Conservation (phyloP, 2,329 filamentous ascomycete genomes). For the Fusarium falciforme region DNA sequence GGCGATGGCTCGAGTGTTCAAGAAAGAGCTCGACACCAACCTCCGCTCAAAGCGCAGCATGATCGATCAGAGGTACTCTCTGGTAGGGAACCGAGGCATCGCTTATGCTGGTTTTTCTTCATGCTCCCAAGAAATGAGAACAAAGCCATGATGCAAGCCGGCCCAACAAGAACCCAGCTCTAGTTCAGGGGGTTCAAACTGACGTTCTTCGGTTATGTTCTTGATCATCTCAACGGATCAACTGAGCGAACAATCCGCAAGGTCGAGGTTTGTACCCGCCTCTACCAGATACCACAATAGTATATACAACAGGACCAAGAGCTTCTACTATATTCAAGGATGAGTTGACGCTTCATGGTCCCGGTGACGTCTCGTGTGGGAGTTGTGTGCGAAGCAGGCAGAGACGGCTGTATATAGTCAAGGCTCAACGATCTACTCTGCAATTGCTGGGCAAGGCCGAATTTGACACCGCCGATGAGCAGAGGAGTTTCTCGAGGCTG, state of each 20-base stretch:
- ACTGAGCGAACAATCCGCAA: not conserved
- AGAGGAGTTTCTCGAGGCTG: not conserved
- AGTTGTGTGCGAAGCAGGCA: not conserved
- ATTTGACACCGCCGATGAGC: too few relatives aligned
- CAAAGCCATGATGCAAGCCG: not conserved
- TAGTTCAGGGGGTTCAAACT: not conserved
- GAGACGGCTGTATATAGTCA: not conserved
- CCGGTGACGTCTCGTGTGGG: not conserved
- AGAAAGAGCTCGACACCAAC: not conserved
- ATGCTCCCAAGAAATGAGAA: not conserved
- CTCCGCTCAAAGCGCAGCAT: not conserved
- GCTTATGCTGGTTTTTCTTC: not conserved
- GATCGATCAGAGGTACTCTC: not conserved
- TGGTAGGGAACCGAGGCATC: not conserved
- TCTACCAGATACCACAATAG: not conserved
- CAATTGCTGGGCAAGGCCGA: too few relatives aligned
- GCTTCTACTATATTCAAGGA: not conserved
- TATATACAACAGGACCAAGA: not conserved
- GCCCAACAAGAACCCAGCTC: not conserved
- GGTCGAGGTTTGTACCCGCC: not conserved
- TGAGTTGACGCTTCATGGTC: not conserved
- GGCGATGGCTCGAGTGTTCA: not conserved
- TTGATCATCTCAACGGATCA: not conserved
- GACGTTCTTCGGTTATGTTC: not conserved
- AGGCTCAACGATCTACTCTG: not conserved